phyloP scores from a whole-genome alignment of 1,284 basidiomycete species.

The Naganishia liquefaciens region DNA sequence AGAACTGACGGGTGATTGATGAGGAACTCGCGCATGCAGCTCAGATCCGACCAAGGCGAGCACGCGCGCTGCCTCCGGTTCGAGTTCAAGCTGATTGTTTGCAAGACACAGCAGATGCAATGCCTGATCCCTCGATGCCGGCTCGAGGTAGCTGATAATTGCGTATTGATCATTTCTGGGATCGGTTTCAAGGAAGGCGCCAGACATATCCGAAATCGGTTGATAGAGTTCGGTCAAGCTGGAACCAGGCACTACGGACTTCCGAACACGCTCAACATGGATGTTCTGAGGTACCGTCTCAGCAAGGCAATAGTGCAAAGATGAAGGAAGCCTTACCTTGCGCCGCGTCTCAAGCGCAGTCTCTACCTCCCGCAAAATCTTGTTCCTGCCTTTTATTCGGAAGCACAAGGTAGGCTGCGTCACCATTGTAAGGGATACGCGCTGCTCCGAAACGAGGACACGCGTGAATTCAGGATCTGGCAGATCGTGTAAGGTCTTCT shows the following conservation, averaged over 20 bases:
- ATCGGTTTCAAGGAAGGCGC: constrained; percentile 23
- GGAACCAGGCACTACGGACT: neutral
- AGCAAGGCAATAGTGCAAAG: no score
- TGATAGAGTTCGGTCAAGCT: constrained; percentile 9
- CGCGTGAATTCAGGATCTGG: constrained; percentile 24
- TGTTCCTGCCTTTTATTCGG: constrained; percentile 15
- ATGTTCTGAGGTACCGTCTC: neutral
- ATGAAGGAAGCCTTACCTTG: constrained; percentile 8
- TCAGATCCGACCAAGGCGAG: constrained; percentile 2
- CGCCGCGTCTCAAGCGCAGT: neutral
- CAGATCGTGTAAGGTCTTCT: neutral
- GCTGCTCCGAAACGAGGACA: constrained; percentile 19
- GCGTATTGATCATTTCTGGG: neutral
- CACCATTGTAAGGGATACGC: constrained; percentile 23
- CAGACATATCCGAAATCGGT: constrained; percentile 25
- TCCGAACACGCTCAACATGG: neutral
- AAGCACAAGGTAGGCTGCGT: constrained; percentile 9
- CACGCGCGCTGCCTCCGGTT: constrained; percentile 3
- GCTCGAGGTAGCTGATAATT: constrained; percentile 22
- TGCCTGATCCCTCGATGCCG: neutral
- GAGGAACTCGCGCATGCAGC: neutral
- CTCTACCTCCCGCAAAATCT: constrained; percentile 12
- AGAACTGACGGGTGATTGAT: neutral
- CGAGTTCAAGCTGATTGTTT: neutral
- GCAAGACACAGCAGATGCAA: constrained; percentile 16